Evolutionary conservation across 1,284 basidiomycete genomes (phyloP), one percentile per base, ranked within the genome.

Genomic region (Takashimella koratensis): DNA sequence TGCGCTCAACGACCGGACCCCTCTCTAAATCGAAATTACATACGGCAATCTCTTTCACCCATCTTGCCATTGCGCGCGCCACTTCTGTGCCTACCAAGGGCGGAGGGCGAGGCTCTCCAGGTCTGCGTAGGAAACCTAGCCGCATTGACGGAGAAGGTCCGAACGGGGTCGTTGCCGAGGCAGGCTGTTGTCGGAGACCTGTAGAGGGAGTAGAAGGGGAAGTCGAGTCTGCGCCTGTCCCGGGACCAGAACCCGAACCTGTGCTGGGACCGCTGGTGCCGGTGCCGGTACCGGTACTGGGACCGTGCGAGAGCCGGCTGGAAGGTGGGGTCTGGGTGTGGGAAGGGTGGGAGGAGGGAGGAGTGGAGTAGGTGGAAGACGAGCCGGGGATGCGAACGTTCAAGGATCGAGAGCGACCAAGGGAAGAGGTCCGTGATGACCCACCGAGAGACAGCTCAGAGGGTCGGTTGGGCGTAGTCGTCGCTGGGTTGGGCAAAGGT

Each of bases 11-110:
- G 10, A 88, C 85, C 4, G 93, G 93, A 0, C 92, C 93, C 43
- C 87, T 78, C 61, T 94, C 90, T 45, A 92, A 72, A 73, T 94
- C 90, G 66, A 95, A 94, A 63, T 93, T 85, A 80, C 90, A 90
- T 51, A 92, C 80, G 23, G 84, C 86, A 50, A 93, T 80, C 20
- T 86, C 83, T 60, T 88, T 73, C n/a, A 88, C 83, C 90, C 89
- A 94, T 54, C 86, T 77, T 25, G 80, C 78, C 74, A 94, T 79
- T 45, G 75, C 80, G 12, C 65, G 62, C 2, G 83, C 64, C 23
- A 80, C 80, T 8, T 78, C 79, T 1, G 75, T 63, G 21, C 83
- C 78, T 43, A 89, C 58, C 39, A 71, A 48, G 10, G 73, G 70
- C 12, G 71, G 70, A 0, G 71, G 73, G 3, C 60, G 54, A 0